Evolutionary conservation across 176 grass and related monocot species (phyloP).

Genomic region (Secale cereale): DNA sequence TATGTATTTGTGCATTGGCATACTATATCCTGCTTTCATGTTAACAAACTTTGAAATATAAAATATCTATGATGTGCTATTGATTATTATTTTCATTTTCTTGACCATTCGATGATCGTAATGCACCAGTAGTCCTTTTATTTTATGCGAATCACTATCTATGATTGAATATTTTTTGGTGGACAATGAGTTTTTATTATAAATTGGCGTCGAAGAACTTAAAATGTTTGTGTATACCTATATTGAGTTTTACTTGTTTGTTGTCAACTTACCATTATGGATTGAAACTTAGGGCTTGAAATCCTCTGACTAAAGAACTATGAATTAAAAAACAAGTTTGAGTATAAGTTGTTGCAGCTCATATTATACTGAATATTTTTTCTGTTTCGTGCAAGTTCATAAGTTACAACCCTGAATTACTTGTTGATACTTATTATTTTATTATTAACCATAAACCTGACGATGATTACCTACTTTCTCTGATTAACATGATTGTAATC

Average conservation of each 20-base stretch:
- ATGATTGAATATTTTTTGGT: neutral
- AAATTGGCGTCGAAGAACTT: neutral
- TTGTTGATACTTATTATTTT: neutral
- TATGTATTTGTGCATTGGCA: neutral
- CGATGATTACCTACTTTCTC: neutral
- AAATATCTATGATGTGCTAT: neutral
- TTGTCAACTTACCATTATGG: neutral
- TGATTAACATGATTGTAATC: conserved; percentile 22
- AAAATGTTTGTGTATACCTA: neutral
- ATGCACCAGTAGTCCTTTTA: neutral
- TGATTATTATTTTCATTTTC: neutral
- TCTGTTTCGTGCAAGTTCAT: conserved; percentile 8
- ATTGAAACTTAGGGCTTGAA: neutral
- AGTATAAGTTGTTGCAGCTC: conserved; percentile 2
- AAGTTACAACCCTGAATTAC: conserved; percentile 15
- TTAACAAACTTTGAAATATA: neutral
- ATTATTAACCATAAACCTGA: neutral
- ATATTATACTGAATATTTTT: neutral
- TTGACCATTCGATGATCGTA: neutral
- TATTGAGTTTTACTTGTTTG: neutral
- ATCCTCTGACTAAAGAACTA: neutral
- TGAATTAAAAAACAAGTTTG: neutral
- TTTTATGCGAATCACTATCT: neutral
- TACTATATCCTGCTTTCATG: conserved; percentile 2
- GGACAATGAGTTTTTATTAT: neutral